These are phyloP conservation scores for Botrytis tulipae DNA, from an alignment of 2,329 filamentous ascomycete genomes.

Conservation along the genomic window DNA sequence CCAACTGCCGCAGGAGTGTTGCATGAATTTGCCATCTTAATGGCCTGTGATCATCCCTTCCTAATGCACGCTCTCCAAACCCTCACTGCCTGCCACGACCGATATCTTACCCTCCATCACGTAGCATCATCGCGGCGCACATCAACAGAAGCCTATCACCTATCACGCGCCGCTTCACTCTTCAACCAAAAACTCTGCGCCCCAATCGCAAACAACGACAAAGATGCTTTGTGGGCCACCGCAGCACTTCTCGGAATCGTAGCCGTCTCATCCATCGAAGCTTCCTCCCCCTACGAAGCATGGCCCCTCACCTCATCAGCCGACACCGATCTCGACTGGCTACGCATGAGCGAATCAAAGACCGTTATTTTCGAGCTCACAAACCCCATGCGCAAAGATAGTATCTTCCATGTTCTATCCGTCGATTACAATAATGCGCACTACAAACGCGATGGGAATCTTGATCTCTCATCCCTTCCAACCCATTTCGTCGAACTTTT, in stretches of 20 bases:
- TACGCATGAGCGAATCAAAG: slow-evolving; percentile 57
- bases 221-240: slow-evolving; percentile 50
- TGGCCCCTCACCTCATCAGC: slow-evolving; percentile 54
- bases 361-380: slow-evolving; percentile 47
- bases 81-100: slow-evolving; percentile 54
- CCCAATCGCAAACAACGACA: slow-evolving; percentile 41
- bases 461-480: neutral
- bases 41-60: slow-evolving; percentile 10
- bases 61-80: slow-evolving; percentile 53
- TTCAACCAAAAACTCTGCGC: slow-evolving; percentile 47
- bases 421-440: neutral
- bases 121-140: slow-evolving; percentile 29
- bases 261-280: slow-evolving; percentile 47
- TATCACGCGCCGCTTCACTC: slow-evolving; percentile 47
- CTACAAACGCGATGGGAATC: neutral
- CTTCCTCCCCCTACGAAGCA: slow-evolving; percentile 44
- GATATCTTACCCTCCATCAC: slow-evolving; percentile 40
- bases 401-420: neutral
- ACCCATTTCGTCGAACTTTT: slow-evolving; percentile 25
- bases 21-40: slow-evolving; percentile 38
- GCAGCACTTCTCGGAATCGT: slow-evolving; percentile 48
- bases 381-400: slow-evolving; percentile 12
- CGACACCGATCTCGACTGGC: slow-evolving; percentile 54
- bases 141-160: slow-evolving; percentile 46
- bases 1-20: slow-evolving; percentile 39